Evolutionary conservation across 139 green algal genomes (phyloP), one percentile per base, ranked within the genome.

Genomic region (Picochlorum sp.): DNA sequence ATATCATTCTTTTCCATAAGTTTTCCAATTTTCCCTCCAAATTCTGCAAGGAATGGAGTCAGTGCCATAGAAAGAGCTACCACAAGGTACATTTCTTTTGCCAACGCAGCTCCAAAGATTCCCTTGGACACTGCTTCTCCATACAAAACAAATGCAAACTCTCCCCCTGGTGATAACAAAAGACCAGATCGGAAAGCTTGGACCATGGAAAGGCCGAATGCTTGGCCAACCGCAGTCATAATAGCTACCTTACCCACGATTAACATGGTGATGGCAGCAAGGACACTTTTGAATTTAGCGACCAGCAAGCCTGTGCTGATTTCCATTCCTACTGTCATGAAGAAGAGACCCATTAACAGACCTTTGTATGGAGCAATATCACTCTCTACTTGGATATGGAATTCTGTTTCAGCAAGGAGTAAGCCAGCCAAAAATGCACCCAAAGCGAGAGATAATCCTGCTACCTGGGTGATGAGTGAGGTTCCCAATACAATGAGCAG

Each of bases 131-230:
- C 87, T 10, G 88, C 83, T 73, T 96, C 87, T 15, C 88, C 90
- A 72, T 98, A 97, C 16, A 91, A 84, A 14, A 99, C 94, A 73
- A 99, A 99, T 4, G 94, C 94, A 84, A 99, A 99, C 82, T 99
- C 94, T 15, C 94, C 94, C n/a, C 92, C 92, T 21, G 91, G 81
- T n/a, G 86, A 83, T 2, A 97, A 81, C 63, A 95, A 78, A 65
- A 96, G 65, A 57, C 89, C 89, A 5, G 84, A 68, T 9, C 87
- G 74, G 13, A 81, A 28, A 34, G 66, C 67, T 23, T 89, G 80
- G 18, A 97, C 55, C 15, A 70, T 66, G 14, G 76, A 79, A 31
- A 98, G 63, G 4, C 92, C 92, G 76, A 98, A 96, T 18, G 83
- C 38, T 4, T 83, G 77, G 9, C 92, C 92, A 21, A 90, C 63